phyloP scores from a whole-genome alignment of 2,329 filamentous ascomycete species.

The Aschersonia sp. region DNA sequence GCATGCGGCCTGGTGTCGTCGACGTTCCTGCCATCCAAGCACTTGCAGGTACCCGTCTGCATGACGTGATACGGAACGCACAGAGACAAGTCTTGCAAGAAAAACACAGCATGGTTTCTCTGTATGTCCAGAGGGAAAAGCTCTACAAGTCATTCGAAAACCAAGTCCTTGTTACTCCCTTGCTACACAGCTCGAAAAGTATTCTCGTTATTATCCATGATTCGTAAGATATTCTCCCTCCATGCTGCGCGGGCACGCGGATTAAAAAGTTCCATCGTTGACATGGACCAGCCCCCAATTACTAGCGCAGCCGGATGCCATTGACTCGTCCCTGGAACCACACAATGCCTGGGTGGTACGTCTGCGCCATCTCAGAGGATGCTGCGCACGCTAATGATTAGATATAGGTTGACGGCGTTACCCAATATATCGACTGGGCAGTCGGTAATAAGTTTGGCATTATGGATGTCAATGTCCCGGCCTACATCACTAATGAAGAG shows the following conservation, averaged over 20 bases:
- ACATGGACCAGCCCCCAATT: conserved; percentile 42
- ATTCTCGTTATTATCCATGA: conserved; percentile 85
- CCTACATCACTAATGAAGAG: conserved; percentile 52
- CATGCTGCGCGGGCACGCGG: too few relatives aligned
- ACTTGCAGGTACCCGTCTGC: conserved; percentile 48
- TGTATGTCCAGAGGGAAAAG: conserved; percentile 63
- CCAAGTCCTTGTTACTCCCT: conserved; percentile 69
- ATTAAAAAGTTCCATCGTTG: too few relatives aligned
- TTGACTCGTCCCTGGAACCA: conserved; percentile 61
- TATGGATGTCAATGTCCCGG: conserved; percentile 84
- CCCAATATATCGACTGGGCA: conserved; percentile 76
- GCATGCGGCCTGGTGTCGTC: conserved; percentile 58
- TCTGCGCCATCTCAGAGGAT: conserved; percentile 4
- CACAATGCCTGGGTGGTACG: conserved; percentile 84
- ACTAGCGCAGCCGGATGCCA: conserved; percentile 48
- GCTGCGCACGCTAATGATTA: conserved; percentile 4
- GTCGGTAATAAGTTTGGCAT: conserved; percentile 63
- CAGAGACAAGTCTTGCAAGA: conserved; percentile 60
- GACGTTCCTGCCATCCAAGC: conserved; percentile 35
- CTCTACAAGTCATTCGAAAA: conserved; percentile 70
- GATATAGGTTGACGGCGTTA: conserved; percentile 62
- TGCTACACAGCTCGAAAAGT: conserved; percentile 49
- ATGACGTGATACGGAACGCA: conserved; percentile 66
- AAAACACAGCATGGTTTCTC: conserved; percentile 61
- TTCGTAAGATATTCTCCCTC: conserved; percentile 41